Base-by-base conservation (phyloP, 2,329 filamentous ascomycete species). In the Pezicula radicicola region DNA sequence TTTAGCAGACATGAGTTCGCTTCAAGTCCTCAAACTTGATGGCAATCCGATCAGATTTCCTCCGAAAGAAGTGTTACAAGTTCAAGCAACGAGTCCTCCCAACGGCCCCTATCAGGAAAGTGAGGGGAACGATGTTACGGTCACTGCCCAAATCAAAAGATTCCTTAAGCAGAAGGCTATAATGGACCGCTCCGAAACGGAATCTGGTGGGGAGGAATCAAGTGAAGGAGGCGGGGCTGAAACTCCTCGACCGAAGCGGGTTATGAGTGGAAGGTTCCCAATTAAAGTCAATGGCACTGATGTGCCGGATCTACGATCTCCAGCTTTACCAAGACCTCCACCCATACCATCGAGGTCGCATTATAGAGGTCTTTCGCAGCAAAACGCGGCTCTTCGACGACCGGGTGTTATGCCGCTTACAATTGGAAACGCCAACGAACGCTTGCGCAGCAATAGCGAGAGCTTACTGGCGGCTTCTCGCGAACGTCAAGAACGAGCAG, bases 21-120 rank as follows among this genome's bases (percentile, higher is more conserved):
- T 97, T 53, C 89, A 93, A 66, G 88, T 95, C 59, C 77, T 97
- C 51, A 96, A 96, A 69, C 83, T 97, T 35, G 88, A 93, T 52
- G 91, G 91, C 43, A 97, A 97, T 61, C 89, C 89, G 8, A 81
- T 97, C 53, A 81, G 79, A 53, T 93, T 93, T 61, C 91, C 91
- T 3, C 87, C 89, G 15, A 83, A 79, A 60, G 84, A 88, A 58
- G 77, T 87, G 13, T 68, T 91, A 25, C 83, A 86, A 60, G 72
- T 81, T 10, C 78, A 79, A 61, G 75, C 77, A 16, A 71, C 71
- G 39, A 83, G 74, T 46, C 79, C 80, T 16, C 75, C 80, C 2
- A 80, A 81, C 58, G 80, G 83, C 36, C 74, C 75, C 2, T 70
- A 73, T 13, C 60, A 75, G 41, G 82, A 83, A 55, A 81, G 75